Evolutionary conservation across 371 early-diverging fungal genomes (phyloP).

Genomic region (Caulochytrium protostelioides): DNA sequence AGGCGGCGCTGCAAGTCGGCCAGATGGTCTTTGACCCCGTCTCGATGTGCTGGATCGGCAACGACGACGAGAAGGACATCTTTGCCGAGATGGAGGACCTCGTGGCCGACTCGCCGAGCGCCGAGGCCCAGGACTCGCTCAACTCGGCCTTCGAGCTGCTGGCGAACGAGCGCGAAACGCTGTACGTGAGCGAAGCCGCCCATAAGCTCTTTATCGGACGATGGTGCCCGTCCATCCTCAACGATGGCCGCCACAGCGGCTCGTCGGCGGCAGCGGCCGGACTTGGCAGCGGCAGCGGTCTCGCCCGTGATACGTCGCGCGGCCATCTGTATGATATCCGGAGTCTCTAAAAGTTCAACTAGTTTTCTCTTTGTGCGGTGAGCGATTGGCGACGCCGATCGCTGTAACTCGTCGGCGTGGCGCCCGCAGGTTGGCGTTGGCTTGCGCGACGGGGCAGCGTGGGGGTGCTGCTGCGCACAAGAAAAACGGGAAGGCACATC

Average conservation of each 20-base stretch:
- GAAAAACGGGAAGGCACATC: too few relatives aligned
- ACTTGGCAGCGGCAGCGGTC: constrained; percentile 4
- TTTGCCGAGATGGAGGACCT: constrained; percentile 16
- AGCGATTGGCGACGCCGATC: too few relatives aligned
- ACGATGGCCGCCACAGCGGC: too few relatives aligned
- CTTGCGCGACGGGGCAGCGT: too few relatives aligned
- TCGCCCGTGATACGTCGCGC: constrained; percentile 15
- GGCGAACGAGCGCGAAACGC: constrained; percentile 2
- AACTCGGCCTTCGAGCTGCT: neutral
- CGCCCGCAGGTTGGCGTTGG: too few relatives aligned
- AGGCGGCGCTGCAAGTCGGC: constrained; percentile 9
- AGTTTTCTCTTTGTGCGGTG: too few relatives aligned
- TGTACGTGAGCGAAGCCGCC: constrained; percentile 15
- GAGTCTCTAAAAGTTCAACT: neutral
- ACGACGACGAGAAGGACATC: constrained; percentile 19
- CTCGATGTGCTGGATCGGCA: constrained; percentile 19
- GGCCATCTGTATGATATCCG: constrained; percentile 21
- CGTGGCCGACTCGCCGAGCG: neutral
- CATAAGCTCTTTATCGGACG: constrained; percentile 26
- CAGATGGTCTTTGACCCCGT: constrained; percentile 24
- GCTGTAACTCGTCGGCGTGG: too few relatives aligned
- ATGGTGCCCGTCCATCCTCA: constrained; percentile 29
- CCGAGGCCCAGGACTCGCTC: neutral
- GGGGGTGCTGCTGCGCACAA: too few relatives aligned
- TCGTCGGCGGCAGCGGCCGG: too few relatives aligned